Conservation (phyloP, 108 stramenopile genomes). For the Chaetoceros tenuissimus region DNA sequence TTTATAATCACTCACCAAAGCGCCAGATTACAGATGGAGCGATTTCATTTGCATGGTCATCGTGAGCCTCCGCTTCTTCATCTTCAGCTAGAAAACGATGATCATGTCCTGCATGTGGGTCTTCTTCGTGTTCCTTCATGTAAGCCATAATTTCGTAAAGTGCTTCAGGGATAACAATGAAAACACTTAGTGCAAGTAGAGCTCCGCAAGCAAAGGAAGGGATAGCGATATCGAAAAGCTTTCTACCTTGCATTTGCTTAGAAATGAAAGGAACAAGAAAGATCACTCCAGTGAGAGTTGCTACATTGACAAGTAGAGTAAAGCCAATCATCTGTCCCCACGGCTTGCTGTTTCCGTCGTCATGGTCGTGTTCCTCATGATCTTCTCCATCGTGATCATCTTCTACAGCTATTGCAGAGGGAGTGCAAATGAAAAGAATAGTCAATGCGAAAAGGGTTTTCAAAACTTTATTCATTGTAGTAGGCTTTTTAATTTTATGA, state of each 20-base stretch:
- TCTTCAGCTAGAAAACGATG: neutral
- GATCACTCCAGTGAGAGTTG: conserved; percentile 19
- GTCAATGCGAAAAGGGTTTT: no score
- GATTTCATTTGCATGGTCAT: conserved; percentile 28
- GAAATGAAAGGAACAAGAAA: conserved; percentile 14
- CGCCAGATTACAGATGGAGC: conserved; percentile 27
- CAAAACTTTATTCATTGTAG: no score
- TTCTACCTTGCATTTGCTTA: neutral
- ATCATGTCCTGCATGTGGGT: neutral
- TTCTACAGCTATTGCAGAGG: no score
- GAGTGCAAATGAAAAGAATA: no score
- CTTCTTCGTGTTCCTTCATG: neutral
- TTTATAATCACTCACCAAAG: no score
- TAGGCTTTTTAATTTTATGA: no score
- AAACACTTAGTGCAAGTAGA: conserved; percentile 22
- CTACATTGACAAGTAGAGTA: conserved; percentile 27
- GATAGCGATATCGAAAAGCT: conserved; percentile 15
- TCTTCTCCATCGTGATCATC: no score
- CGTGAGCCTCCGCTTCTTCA: conserved; percentile 19
- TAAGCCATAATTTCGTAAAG: conserved; percentile 1
- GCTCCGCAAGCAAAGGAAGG: conserved; percentile 26
- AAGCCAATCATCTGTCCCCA: conserved; percentile 19
- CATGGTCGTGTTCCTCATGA: no score
- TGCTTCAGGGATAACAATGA: conserved; percentile 24
- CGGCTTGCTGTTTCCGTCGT: conserved; percentile 7